Evolutionary conservation across 2,329 filamentous ascomycete genomes (phyloP), one percentile per base, ranked within the genome.

Genomic region (Colletotrichum euphorbiae): DNA sequence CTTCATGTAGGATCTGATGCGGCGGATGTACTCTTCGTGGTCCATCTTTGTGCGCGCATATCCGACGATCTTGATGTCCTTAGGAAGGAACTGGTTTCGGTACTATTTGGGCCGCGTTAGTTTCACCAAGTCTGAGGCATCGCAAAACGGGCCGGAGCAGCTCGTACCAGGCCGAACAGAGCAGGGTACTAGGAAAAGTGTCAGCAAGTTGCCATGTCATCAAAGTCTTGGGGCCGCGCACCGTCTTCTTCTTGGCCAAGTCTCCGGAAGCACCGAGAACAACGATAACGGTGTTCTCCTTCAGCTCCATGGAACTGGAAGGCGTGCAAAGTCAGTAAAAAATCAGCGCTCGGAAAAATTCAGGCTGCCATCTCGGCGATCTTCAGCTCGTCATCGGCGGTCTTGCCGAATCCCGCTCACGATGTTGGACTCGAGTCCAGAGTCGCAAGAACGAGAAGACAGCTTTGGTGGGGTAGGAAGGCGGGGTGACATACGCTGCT

Each of bases 31-130:
- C 81, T 99, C 96, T 72, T 93, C 90, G 77, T 95, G 94, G 84
- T 98, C 94, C 96, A 99, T 99, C 87, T 98, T 98, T 75, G 96
- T 99, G 79, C 96, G 91, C 76, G 96, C 96, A 93, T 99, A 99
- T 85, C 96, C 96, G 76, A 99, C 90, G 79, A 99, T 98, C 82
- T 90, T 93, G 82, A 97, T 94, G 81, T 97, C 94, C 83, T 97
- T 97, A 75, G 90, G 96, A 58, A 99, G 92, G 85, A 98, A 99
- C 83, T 98, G 95, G 86, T 99, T 99, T 79, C 96, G 93, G 85
- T 95, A 97, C 94, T 97, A 78, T 46, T 59, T 55, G 57, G 19
- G 43, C 56, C 24, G 31, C 28, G 63, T 69, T 67, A 69, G 63
- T 51, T 38, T 50, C 48, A 38, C 40, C 48, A 59, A 31, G 36